Evolutionary conservation across 2,329 filamentous ascomycete genomes (phyloP).

Genomic region (Diaporthe longicolla): DNA sequence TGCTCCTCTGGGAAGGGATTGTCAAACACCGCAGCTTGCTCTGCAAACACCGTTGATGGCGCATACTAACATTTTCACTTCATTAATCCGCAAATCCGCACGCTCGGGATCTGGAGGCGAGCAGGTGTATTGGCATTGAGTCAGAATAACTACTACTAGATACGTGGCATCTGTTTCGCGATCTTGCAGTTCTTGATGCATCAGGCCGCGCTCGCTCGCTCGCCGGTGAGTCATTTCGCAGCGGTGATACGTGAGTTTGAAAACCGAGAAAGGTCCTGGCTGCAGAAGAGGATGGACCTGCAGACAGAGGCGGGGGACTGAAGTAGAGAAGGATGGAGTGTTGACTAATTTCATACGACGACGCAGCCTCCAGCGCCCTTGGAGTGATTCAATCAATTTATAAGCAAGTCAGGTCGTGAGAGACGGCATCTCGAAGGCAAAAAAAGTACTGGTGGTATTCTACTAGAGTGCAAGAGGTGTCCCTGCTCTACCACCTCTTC

Average conservation of each 20-base stretch:
- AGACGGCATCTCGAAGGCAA: neutral
- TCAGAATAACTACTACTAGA: neutral
- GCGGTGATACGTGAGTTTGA: neutral
- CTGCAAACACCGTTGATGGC: slow-evolving; percentile 6
- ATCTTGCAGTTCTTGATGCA: too few relatives aligned
- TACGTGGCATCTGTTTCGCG: neutral
- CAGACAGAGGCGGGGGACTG: neutral
- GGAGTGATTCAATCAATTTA: neutral
- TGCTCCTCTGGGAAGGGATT: slow-evolving; percentile 14
- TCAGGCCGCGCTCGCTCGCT: neutral
- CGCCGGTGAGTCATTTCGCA: too few relatives aligned
- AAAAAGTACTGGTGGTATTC: neutral
- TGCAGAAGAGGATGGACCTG: neutral
- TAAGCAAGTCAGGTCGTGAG: too few relatives aligned
- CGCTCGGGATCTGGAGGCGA: neutral
- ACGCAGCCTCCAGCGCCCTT: neutral
- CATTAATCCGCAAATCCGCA: too few relatives aligned
- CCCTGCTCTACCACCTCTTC: neutral
- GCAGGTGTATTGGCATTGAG: neutral
- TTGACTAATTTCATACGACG: neutral
- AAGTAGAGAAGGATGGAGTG: neutral
- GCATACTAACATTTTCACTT: neutral
- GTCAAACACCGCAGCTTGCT: neutral
- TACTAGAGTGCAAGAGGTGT: neutral
- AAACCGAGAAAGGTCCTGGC: too few relatives aligned